These are phyloP conservation scores for Taiozyma sp. DNA, from an alignment of 1,139 yeast genomes.

Conservation along the genomic window DNA sequence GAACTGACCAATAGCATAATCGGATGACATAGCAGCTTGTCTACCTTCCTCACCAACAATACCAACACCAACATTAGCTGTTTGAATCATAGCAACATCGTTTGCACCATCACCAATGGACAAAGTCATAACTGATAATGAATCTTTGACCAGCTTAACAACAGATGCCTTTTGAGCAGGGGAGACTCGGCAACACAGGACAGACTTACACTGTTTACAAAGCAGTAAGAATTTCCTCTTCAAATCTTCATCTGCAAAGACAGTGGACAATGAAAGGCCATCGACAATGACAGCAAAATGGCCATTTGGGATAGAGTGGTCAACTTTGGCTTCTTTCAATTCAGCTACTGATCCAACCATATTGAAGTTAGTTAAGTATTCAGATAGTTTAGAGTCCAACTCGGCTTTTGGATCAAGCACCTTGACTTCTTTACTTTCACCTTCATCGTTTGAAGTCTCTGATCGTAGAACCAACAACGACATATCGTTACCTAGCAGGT, in stretches of 20 bases:
- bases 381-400: constrained; percentile 52
- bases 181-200: constrained; percentile 91
- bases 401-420: constrained; percentile 31
- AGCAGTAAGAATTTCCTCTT: constrained; percentile 71
- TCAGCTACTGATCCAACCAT: constrained; percentile 55
- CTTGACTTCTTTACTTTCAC: constrained; percentile 27
- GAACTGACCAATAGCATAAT: constrained; percentile 97
- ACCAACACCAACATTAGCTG: constrained; percentile 98
- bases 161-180: constrained; percentile 97
- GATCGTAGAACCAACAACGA: constrained; percentile 59
- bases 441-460: constrained; percentile 33
- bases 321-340: constrained; percentile 57
- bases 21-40: constrained; percentile 98
- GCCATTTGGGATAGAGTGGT: constrained; percentile 76
- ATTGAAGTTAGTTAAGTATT: constrained; percentile 60
- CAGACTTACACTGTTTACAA: constrained; percentile 93
- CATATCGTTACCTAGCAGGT: constrained; percentile 82
- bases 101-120: constrained; percentile 98
- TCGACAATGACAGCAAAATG: constrained; percentile 83
- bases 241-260: constrained; percentile 52
- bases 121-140: constrained; percentile 80
- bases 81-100: constrained; percentile 98
- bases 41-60: constrained; percentile 98
- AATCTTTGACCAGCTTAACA: constrained; percentile 77
- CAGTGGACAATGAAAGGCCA: constrained; percentile 83